Percentiles rank a stretch among this genome's conserved stretches.
Conservation (phyloP, 2,329 filamentous ascomycete species). For the Fusarium bactridioides region DNA sequence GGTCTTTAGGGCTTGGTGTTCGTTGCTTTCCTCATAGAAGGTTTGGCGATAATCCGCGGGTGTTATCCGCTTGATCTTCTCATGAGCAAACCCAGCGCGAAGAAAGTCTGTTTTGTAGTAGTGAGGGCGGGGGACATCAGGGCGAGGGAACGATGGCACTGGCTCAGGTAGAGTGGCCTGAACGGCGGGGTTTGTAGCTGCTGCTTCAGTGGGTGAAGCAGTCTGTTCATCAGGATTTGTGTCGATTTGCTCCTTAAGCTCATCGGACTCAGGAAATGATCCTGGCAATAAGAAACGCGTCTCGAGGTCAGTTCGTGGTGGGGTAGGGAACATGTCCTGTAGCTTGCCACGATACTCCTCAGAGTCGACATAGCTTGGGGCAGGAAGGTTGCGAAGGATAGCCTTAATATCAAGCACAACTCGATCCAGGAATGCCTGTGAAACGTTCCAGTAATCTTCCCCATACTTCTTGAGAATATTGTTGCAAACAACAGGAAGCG, state of each 20-base stretch:
- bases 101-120: constrained; percentile 25
- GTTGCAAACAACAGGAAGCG: constrained; percentile 39
- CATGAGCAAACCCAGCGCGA: constrained; percentile 9
- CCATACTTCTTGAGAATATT: constrained; percentile 30
- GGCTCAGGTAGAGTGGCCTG: neutral
- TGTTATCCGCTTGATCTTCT: constrained; percentile 22
- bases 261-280: constrained; percentile 38
- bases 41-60: constrained; percentile 24
- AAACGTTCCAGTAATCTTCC: constrained; percentile 18
- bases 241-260: constrained; percentile 6
- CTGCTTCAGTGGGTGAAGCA: neutral
- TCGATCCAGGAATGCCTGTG: constrained; percentile 37
- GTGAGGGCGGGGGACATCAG: constrained; percentile 10
- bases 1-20: constrained; percentile 28
- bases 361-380: constrained; percentile 43
- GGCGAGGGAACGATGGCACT: neutral
- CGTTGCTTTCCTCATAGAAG: constrained; percentile 33
- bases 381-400: constrained; percentile 36
- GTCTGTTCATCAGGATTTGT: neutral
- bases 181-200: neutral
- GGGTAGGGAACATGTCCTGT: constrained; percentile 30
- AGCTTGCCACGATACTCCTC: constrained; percentile 37
- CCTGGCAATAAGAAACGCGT: constrained; percentile 36
- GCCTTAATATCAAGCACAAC: constrained; percentile 45
- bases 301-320: constrained; percentile 26